Conservation (phyloP, 352 stramenopile genomes). For the Phytophthora crassamura region DNA sequence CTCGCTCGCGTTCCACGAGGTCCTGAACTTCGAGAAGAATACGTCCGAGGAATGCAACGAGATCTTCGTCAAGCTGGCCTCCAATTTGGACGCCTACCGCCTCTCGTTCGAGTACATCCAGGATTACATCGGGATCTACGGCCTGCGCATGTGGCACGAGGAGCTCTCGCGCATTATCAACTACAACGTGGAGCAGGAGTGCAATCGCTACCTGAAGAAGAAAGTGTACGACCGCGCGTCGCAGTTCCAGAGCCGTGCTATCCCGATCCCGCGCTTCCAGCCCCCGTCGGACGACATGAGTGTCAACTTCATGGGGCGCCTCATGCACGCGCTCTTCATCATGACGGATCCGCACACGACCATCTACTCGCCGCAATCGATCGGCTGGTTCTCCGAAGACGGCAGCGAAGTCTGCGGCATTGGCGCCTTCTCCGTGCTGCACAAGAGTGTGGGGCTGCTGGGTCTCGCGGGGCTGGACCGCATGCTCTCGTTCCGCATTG, state of each 20-base stretch:
- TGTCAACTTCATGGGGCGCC: slow-evolving; percentile 94
- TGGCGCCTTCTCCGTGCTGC: slow-evolving; percentile 88
- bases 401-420: slow-evolving; percentile 90
- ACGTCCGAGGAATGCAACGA: slow-evolving; percentile 84
- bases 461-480: slow-evolving; percentile 93
- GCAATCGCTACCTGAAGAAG: slow-evolving; percentile 95
- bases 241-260: slow-evolving; percentile 91
- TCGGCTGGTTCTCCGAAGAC: slow-evolving; percentile 92
- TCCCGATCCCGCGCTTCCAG: slow-evolving; percentile 93
- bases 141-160: slow-evolving; percentile 96
- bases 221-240: slow-evolving; percentile 93
- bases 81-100: slow-evolving; percentile 90
- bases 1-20: slow-evolving; percentile 86
- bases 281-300: slow-evolving; percentile 84
- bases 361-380: slow-evolving; percentile 92
- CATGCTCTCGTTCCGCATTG: slow-evolving; percentile 93
- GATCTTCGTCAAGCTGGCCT: slow-evolving; percentile 85
- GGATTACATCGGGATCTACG: slow-evolving; percentile 96
- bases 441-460: slow-evolving; percentile 91
- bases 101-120: slow-evolving; percentile 96
- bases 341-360: slow-evolving; percentile 93
- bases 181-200: slow-evolving; percentile 97
- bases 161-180: slow-evolving; percentile 95
- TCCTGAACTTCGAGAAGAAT: slow-evolving; percentile 88
- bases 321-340: slow-evolving; percentile 92